Evolutionary conservation across 2,329 filamentous ascomycete genomes (phyloP).

Genomic region (Epichloe aotearoae): DNA sequence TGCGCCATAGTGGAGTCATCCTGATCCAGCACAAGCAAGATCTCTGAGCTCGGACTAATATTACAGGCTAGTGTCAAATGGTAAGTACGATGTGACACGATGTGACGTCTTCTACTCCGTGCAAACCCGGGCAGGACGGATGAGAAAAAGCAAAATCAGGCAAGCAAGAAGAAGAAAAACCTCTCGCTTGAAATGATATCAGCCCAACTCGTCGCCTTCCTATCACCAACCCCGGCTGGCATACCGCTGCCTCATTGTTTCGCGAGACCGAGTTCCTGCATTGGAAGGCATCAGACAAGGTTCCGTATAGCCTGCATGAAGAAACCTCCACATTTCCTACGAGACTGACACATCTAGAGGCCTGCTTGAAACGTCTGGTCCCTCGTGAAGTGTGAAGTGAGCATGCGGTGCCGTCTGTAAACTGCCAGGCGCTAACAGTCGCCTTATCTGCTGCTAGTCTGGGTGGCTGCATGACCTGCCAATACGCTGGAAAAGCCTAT

Average conservation of each 20-base stretch:
- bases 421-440: background rate
- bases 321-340: background rate
- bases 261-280: background rate
- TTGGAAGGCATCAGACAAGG: background rate
- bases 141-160: too few relatives aligned
- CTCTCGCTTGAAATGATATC: too few relatives aligned
- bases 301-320: background rate
- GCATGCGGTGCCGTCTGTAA: background rate
- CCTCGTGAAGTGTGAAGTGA: too few relatives aligned
- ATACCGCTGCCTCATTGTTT: too few relatives aligned
- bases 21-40: background rate
- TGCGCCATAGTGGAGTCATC: background rate
- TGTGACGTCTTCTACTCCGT: background rate
- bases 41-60: background rate
- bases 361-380: background rate
- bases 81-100: background rate
- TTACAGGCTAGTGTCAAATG: too few relatives aligned
- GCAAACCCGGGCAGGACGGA: too few relatives aligned
- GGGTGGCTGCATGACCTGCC: slow-evolving; percentile 4
- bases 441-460: slow-evolving; percentile 1
- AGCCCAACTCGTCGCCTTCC: too few relatives aligned
- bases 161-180: too few relatives aligned
- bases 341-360: background rate
- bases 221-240: too few relatives aligned
- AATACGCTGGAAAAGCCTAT: background rate